Percentiles rank a stretch among this genome's conserved stretches.
Evolutionary conservation across 768 basidiomycete genomes (phyloP).

Genomic region (Leccinum rimulosum): DNA sequence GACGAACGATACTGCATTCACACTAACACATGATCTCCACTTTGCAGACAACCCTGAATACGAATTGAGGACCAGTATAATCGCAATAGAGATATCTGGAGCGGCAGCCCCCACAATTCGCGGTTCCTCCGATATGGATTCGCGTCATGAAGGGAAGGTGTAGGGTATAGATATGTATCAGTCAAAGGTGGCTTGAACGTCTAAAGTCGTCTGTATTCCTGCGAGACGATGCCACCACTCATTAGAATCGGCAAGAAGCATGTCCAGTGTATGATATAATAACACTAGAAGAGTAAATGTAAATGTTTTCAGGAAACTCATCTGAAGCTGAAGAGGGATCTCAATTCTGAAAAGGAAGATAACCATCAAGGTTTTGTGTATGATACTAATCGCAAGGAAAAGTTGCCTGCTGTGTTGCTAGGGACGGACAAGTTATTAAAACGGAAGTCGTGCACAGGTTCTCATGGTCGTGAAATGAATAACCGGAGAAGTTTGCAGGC

Average conservation of each 20-base stretch:
- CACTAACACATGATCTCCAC: background rate
- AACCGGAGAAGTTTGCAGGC: background rate
- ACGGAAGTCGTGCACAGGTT: background rate
- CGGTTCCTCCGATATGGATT: background rate
- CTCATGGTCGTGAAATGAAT: background rate
- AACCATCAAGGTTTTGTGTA: background rate
- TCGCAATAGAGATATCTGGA: background rate
- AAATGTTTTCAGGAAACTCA: background rate
- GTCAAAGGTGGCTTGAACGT: too few species aligned
- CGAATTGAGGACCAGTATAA: background rate
- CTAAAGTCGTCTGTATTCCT: too few species aligned
- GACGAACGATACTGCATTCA: background rate
- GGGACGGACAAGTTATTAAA: background rate
- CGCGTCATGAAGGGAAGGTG: background rate
- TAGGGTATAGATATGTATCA: background rate
- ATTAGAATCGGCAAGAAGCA: background rate
- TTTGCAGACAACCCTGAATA: background rate
- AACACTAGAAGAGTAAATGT: background rate
- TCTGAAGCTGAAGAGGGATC: background rate
- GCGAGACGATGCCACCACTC: background rate
- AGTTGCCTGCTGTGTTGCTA: background rate
- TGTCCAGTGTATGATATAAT: background rate
- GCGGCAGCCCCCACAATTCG: background rate
- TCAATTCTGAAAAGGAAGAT: background rate
- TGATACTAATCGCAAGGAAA: background rate